Conservation (phyloP, 208 protist species). For the Strigomonas galati region DNA sequence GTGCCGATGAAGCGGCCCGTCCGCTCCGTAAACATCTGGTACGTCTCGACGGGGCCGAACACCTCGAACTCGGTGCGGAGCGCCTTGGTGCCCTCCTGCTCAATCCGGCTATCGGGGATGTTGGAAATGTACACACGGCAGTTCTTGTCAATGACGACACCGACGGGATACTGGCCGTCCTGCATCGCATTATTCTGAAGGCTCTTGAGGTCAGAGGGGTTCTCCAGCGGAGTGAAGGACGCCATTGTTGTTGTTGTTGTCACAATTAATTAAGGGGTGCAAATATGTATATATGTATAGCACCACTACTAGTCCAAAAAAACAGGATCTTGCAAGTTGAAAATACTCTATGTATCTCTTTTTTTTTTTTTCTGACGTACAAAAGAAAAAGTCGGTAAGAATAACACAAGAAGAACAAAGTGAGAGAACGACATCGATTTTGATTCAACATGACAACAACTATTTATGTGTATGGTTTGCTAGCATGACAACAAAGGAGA, state of each 20-base stretch:
- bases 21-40: conserved; percentile 84
- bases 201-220: conserved; percentile 21
- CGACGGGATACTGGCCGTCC: conserved; percentile 31
- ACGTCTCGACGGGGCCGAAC: conserved; percentile 83
- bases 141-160: conserved; percentile 83
- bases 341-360: neutral
- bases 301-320: neutral
- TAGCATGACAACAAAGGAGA: too few relatives aligned
- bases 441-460: too few relatives aligned
- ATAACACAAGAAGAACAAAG: too few relatives aligned
- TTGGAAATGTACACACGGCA: conserved; percentile 87
- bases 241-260: conserved; percentile 26
- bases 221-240: conserved; percentile 66
- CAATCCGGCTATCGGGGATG: conserved; percentile 81
- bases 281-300: conserved; percentile 12
- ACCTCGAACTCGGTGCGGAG: conserved; percentile 78
- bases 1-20: conserved; percentile 81
- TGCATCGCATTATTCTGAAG: neutral
- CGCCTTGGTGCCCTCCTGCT: conserved; percentile 67
- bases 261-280: neutral
- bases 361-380: too few relatives aligned
- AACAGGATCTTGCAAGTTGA: neutral
- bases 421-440: too few relatives aligned
- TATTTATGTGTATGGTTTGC: too few relatives aligned
- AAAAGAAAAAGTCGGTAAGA: too few relatives aligned